These are phyloP conservation scores for Lichtheimia hyalospora DNA, from an alignment of 371 early-diverging fungal genomes.

Conservation along the genomic window DNA sequence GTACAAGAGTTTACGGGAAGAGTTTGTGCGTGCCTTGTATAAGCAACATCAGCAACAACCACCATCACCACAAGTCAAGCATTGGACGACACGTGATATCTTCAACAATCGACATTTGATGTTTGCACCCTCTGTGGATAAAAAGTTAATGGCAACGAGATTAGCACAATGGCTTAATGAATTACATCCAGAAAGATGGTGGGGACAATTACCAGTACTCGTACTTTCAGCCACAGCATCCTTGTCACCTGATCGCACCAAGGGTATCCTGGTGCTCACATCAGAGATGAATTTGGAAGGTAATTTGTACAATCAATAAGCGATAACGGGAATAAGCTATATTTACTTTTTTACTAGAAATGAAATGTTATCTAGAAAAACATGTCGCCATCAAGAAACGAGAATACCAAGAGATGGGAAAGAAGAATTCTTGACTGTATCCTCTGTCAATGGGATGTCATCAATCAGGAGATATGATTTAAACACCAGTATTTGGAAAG, in stretches of 20 bases:
- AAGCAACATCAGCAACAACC: background rate
- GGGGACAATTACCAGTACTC: conserved; percentile 35
- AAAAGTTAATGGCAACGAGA: conserved; percentile 11
- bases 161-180: conserved; percentile 23
- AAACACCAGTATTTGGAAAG: too few relatives aligned
- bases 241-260: background rate
- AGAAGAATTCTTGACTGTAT: background rate
- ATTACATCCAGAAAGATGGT: conserved; percentile 38
- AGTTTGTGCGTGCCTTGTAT: conserved; percentile 40
- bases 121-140: conserved; percentile 25
- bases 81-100: conserved; percentile 9
- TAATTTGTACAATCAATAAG: background rate
- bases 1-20: conserved; percentile 18
- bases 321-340: too few relatives aligned
- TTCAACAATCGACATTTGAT: conserved; percentile 22
- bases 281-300: conserved; percentile 16
- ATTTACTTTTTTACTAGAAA: background rate
- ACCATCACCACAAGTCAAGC: background rate
- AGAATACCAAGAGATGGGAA: conserved; percentile 1
- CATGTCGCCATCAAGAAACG: conserved; percentile 2
- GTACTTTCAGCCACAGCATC: conserved; percentile 9
- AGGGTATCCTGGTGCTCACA: conserved; percentile 16
- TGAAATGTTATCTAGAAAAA: conserved; percentile 2
- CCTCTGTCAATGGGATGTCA: too few relatives aligned
- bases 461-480: too few relatives aligned